Percentiles rank a stretch among this genome's conserved stretches.
Evolutionary conservation across 1,139 yeast species (phyloP).

Genomic region (Wickerhamomyces sp.): DNA sequence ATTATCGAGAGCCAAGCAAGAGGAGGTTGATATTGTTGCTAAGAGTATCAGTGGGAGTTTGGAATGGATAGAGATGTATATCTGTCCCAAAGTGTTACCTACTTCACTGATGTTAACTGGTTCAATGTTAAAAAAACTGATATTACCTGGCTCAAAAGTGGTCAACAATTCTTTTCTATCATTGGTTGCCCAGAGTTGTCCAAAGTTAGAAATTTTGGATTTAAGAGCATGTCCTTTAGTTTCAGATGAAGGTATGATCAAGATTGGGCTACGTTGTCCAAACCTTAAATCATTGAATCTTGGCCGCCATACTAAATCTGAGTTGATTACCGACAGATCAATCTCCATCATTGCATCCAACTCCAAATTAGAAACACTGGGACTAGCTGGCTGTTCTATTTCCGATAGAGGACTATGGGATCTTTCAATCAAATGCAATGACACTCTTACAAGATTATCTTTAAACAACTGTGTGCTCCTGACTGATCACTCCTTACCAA

Average conservation of each 20-base stretch:
- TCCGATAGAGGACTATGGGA: conserved; percentile 81
- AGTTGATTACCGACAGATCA: conserved; percentile 66
- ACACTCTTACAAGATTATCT: conserved; percentile 59
- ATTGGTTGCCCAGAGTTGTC: conserved; percentile 49
- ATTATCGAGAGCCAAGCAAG: conserved; percentile 37
- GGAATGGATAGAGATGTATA: conserved; percentile 71
- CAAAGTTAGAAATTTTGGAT: conserved; percentile 61
- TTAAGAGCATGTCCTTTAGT: conserved; percentile 80
- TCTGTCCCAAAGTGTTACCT: conserved; percentile 73
- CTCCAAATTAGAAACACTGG: conserved; percentile 60
- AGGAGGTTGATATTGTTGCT: conserved; percentile 37
- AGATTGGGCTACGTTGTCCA: conserved; percentile 56
- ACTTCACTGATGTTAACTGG: conserved; percentile 37
- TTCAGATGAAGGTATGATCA: conserved; percentile 68
- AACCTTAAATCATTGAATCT: conserved; percentile 57
- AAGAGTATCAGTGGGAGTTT: conserved; percentile 41
- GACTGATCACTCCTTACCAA: conserved; percentile 64
- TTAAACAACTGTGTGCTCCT: conserved; percentile 68
- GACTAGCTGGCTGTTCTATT: conserved; percentile 83
- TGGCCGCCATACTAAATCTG: conserved; percentile 73
- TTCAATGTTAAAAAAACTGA: conserved; percentile 47
- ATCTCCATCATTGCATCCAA: conserved; percentile 52
- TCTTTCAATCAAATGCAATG: conserved; percentile 57
- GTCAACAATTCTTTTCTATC: conserved; percentile 58
- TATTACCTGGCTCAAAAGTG: conserved; percentile 70